A percentile compares a stretch with the other conserved stretches of the same genome.
These are phyloP conservation scores for Hygrophorus pudorinus DNA, from an alignment of 768 basidiomycete species.

Conservation along the genomic window DNA sequence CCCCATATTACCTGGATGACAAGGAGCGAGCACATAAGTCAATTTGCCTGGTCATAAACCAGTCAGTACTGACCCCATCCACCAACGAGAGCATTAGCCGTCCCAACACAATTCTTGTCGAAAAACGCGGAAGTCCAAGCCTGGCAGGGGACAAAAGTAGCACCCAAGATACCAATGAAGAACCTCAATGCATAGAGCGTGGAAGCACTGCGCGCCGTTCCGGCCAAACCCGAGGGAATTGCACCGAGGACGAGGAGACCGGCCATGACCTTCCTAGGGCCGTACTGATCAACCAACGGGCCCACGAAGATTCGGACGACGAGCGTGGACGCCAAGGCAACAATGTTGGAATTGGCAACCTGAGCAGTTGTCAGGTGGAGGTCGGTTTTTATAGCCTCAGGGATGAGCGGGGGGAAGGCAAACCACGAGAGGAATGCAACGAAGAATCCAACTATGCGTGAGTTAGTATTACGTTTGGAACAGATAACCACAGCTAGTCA, in stretches of 20 bases:
- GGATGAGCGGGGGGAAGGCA: slow-evolving; percentile 51
- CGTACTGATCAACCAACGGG: slow-evolving; percentile 40
- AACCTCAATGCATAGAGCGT: slow-evolving; percentile 39
- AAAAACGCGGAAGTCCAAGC: slow-evolving; percentile 55
- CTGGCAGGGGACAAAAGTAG: slow-evolving; percentile 51
- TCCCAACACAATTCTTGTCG: slow-evolving; percentile 34
- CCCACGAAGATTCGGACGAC: slow-evolving; percentile 37
- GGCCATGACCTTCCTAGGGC: slow-evolving; percentile 48
- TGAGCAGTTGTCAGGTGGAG: slow-evolving; percentile 36
- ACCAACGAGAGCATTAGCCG: slow-evolving; percentile 43
- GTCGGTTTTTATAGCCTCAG: slow-evolving; percentile 44
- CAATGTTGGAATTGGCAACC: slow-evolving; percentile 40
- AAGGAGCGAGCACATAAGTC: too few species aligned
- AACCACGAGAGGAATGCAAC: slow-evolving; percentile 31
- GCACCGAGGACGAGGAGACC: slow-evolving; percentile 41
- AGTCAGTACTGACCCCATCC: slow-evolving; percentile 49
- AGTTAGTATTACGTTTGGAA: too few species aligned
- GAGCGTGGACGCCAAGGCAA: slow-evolving; percentile 38
- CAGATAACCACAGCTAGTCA: too few species aligned
- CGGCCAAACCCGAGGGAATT: slow-evolving; percentile 50
- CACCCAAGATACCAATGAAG: slow-evolving; percentile 54
- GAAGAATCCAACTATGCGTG: too few species aligned
- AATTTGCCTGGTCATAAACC: too few species aligned
- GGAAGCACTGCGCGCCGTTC: slow-evolving; percentile 29
- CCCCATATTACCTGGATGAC: slow-evolving; percentile 15